A percentile compares a stretch with the other conserved stretches of the same genome.
phyloP scores from a whole-genome alignment of 768 basidiomycete species.

The Lactarius hengduanensis region DNA sequence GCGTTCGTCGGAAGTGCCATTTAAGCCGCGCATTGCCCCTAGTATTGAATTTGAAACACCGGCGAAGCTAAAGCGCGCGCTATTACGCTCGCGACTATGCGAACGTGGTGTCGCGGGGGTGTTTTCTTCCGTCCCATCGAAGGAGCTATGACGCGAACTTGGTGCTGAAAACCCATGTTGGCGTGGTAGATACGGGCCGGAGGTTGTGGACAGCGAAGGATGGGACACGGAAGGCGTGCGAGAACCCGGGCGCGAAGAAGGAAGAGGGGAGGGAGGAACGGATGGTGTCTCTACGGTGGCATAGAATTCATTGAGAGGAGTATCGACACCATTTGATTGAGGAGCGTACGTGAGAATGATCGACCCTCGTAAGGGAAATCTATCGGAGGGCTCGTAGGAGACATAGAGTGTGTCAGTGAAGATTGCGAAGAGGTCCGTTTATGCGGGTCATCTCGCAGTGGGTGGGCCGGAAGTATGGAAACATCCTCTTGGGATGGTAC shows the following conservation, averaged over 20 bases:
- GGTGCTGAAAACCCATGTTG: background rate
- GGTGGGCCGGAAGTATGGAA: background rate
- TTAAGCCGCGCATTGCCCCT: constrained; percentile 14
- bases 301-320: constrained; percentile 2
- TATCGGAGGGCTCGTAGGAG: background rate
- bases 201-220: constrained; percentile 1
- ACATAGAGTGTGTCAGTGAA: background rate
- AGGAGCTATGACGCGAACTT: background rate
- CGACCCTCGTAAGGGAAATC: constrained; percentile 8
- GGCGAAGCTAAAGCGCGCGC: constrained; percentile 23
- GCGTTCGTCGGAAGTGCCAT: constrained; percentile 29
- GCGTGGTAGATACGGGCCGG: background rate
- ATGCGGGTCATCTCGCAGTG: background rate
- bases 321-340: background rate
- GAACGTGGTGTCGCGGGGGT: constrained; percentile 7
- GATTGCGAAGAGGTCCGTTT: background rate
- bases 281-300: background rate
- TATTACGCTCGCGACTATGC: constrained; percentile 23
- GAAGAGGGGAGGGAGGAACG: background rate
- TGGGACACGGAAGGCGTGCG: background rate
- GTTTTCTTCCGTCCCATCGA: background rate
- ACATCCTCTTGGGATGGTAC: constrained; percentile 23
- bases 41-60: constrained; percentile 23
- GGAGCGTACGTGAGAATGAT: constrained; percentile 13
- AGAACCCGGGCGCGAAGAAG: background rate